These are phyloP conservation scores for Tolypocladium pustulatum DNA, from an alignment of 2,329 filamentous ascomycete species.

Conservation along the genomic window DNA sequence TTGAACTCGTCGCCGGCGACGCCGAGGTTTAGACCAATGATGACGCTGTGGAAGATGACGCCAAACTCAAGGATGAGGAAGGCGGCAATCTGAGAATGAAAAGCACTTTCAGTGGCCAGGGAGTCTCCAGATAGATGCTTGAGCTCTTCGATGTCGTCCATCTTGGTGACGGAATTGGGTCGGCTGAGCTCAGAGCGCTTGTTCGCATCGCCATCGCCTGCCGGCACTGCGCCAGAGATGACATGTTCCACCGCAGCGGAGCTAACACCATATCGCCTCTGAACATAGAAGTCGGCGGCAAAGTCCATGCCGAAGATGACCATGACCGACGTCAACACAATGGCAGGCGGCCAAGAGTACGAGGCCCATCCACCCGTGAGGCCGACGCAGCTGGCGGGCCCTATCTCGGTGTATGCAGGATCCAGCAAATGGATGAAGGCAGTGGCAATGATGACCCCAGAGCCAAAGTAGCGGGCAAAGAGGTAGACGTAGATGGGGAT, in stretches of 20 bases:
- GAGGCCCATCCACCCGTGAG: conserved; percentile 39
- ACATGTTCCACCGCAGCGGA: background rate
- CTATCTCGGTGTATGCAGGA: conserved; percentile 11
- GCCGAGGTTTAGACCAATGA: conserved; percentile 52
- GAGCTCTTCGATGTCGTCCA: background rate
- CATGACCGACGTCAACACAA: conserved; percentile 35
- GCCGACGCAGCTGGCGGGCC: conserved; percentile 26
- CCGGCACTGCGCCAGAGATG: background rate
- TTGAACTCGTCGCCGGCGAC: conserved; percentile 47
- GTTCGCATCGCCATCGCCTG: background rate
- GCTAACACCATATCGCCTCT: conserved; percentile 30
- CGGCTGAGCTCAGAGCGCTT: background rate
- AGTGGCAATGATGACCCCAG: background rate
- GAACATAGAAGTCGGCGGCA: conserved; percentile 36
- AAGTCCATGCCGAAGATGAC: conserved; percentile 41
- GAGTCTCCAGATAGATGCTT: background rate
- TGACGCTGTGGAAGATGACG: conserved; percentile 53
- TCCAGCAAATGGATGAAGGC: background rate
- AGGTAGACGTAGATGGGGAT: background rate
- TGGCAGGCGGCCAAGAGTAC: conserved; percentile 42
- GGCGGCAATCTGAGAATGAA: conserved; percentile 30
- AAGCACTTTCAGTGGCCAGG: background rate
- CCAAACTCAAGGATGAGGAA: conserved; percentile 46
- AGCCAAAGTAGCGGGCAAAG: background rate
- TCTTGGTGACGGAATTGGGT: background rate